phyloP scores from a whole-genome alignment of 2,329 filamentous ascomycete species.

The Amauroascus verrucosus region DNA sequence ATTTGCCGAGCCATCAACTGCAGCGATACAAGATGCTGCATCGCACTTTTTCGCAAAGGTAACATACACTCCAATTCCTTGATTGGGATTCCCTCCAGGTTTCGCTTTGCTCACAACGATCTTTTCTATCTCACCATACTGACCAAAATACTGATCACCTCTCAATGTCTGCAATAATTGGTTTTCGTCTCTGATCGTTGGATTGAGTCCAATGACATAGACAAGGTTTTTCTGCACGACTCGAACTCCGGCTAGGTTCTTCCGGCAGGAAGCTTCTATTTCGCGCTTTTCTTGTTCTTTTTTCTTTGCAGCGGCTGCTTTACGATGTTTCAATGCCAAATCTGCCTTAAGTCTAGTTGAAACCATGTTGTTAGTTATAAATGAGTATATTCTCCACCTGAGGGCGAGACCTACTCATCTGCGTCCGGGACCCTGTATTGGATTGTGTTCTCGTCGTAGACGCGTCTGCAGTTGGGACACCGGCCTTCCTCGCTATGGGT shows the following conservation, averaged over 20 bases:
- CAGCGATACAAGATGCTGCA: constrained; percentile 77
- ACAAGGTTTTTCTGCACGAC: constrained; percentile 98
- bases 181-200: constrained; percentile 83
- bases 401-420: constrained; percentile 64
- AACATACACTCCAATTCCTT: constrained; percentile 95
- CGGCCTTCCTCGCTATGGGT: constrained; percentile 88
- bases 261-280: constrained; percentile 87
- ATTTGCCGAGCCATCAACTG: constrained; percentile 86
- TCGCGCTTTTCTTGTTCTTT: constrained; percentile 95
- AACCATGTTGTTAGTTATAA: constrained; percentile 1
- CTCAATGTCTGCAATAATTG: constrained; percentile 74
- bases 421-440: constrained; percentile 90
- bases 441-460: constrained; percentile 94
- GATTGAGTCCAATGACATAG: constrained; percentile 90
- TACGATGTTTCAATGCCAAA: constrained; percentile 63
- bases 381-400: neutral
- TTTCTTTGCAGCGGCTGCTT: constrained; percentile 78
- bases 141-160: constrained; percentile 87
- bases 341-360: constrained; percentile 40
- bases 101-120: constrained; percentile 97
- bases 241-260: constrained; percentile 87
- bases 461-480: constrained; percentile 90
- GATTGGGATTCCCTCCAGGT: constrained; percentile 57
- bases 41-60: constrained; percentile 90
- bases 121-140: constrained; percentile 97